Base-by-base conservation (phyloP, 805 yeast species). In the Clavispora santaluciae region DNA sequence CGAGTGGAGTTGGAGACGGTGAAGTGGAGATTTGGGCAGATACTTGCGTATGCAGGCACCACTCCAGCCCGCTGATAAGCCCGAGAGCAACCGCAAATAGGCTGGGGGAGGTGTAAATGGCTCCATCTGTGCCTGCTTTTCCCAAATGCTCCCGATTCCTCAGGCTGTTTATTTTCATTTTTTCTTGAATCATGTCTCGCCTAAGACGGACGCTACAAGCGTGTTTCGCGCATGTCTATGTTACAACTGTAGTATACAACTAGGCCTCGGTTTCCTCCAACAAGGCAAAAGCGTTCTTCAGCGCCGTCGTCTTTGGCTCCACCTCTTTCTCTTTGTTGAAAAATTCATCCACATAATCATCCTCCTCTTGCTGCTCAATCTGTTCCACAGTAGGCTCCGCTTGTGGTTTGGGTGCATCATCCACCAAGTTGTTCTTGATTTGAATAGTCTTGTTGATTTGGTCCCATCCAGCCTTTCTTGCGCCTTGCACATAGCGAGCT, bases 391-490 rank as follows among this genome's bases (percentile, higher is more conserved):
- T 49, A 33, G 22, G 38, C 13, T 28, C 20, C 35, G 22, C 47
- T 41, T 8, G 42, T 11, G 30, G 18, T 11, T 24, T 22, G 10
- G 22, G 24, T 10, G 12, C 11, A 9, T 30, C 35, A 9, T 35
- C 48, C 7, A 33, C 41, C 35, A 39, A 31, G 29, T 41, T 42
- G 36, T 48, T 49, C 31, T 43, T 49, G 21, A 60, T 59, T 41
- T 57, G 70, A 9, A 79, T 72, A 22, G 60, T 58, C 43, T 73
- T 66, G 55, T 83, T 84, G 40, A 82, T 81, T 33, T 70, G 64
- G 37, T 83, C 89, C 93, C 91, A 84, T 12, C 78, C 82, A 0
- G 86, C 64, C 57, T 82, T 83, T 60, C 93, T 72, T 9, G 83
- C 70, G 16, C 60, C 64, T 51, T 78, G 83, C 22, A 83, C 79